Evolutionary conservation across 306 rosid species (phyloP).

Genomic region (Potentilla sterilis): DNA sequence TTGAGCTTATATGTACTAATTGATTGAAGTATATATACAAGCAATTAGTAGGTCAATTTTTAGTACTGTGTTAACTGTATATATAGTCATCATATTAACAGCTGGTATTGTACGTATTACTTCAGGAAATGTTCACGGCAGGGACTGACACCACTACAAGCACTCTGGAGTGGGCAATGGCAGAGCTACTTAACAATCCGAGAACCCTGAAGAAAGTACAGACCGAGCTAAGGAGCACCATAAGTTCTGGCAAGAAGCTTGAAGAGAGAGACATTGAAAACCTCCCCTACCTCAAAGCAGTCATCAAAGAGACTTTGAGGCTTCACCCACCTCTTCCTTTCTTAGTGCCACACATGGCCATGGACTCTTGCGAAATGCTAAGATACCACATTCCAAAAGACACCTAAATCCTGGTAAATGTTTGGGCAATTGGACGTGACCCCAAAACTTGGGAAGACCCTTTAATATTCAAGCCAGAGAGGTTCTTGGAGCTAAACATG

Average conservation of each 20-base stretch:
- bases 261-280: conserved; percentile 64
- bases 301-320: conserved; percentile 78
- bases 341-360: conserved; percentile 86
- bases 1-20: no score
- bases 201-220: conserved; percentile 52
- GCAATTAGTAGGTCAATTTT: neutral
- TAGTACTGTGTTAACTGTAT: neutral
- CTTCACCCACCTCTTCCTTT: conserved; percentile 97
- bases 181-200: conserved; percentile 79
- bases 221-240: conserved; percentile 51
- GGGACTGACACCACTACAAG: conserved; percentile 91
- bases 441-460: conserved; percentile 69
- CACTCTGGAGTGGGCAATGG: conserved; percentile 87
- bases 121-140: conserved; percentile 84
- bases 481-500: conserved; percentile 48
- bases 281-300: conserved; percentile 71
- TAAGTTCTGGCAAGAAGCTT: conserved; percentile 36
- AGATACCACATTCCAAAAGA: conserved; percentile 66
- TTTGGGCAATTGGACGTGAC: conserved; percentile 95
- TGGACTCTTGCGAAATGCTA: conserved; percentile 49
- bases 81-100: neutral
- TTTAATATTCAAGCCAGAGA: conserved; percentile 61
- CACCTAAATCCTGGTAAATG: conserved; percentile 74
- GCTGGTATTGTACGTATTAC: neutral
- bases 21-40: neutral